Percentiles rank a stretch among this genome's conserved stretches.
Evolutionary conservation across 169 alveolate genomes (phyloP).

Genomic region (Eimeria necatrix): DNA sequence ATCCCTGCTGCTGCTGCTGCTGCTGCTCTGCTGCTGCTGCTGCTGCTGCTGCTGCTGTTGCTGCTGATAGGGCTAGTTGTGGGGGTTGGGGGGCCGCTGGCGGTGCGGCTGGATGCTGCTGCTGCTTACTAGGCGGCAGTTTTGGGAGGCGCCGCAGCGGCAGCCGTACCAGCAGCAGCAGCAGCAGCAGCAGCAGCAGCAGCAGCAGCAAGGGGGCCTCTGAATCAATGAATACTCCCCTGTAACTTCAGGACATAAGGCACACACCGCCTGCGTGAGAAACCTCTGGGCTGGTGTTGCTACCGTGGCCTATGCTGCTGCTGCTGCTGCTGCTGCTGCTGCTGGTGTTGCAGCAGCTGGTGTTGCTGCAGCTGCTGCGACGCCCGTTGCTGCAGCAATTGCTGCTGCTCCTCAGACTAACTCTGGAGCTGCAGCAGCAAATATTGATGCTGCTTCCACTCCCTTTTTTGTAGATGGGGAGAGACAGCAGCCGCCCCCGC

Average conservation of each 20-base stretch:
- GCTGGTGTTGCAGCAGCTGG: neutral
- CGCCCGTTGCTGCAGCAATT: neutral
- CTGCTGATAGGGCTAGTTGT: neutral
- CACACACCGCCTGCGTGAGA: no score
- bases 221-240: no score
- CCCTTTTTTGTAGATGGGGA: neutral
- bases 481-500: neutral
- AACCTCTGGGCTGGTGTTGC: no score
- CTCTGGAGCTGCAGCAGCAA: neutral
- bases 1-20: neutral
- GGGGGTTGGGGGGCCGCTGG: no score
- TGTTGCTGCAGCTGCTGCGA: neutral
- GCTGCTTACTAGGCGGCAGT: no score
- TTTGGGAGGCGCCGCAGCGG: no score
- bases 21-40: conserved; percentile 22
- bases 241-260: no score
- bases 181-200: no score
- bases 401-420: neutral
- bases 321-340: conserved; percentile 10
- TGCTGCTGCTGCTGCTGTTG: conserved; percentile 1
- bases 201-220: no score
- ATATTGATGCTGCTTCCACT: neutral
- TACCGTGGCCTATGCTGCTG: no score
- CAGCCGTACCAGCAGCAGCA: no score
- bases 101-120: no score